These are phyloP conservation scores for Phyllosticta capitalensis DNA, from an alignment of 2,329 filamentous ascomycete genomes.

Conservation along the genomic window DNA sequence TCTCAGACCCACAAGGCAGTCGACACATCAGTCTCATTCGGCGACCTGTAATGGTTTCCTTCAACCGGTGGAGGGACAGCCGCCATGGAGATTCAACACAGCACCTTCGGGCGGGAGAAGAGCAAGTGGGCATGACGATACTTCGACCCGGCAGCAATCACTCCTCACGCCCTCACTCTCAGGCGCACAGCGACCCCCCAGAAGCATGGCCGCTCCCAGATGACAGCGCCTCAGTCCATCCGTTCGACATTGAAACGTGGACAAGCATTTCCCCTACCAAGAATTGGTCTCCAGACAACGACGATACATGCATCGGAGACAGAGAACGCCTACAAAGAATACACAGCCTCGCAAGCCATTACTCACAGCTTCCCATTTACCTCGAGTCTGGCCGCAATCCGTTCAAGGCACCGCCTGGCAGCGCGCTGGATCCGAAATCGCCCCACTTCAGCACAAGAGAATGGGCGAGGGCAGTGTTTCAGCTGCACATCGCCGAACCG, in stretches of 20 bases:
- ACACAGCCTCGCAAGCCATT: not conserved
- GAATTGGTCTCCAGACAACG: not conserved
- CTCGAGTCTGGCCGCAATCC: not conserved
- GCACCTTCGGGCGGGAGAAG: not conserved
- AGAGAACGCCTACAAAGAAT: not conserved
- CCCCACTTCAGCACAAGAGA: not conserved
- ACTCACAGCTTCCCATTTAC: constrained; percentile 3
- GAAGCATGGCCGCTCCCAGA: not conserved
- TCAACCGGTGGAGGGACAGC: not conserved
- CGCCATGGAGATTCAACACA: not conserved
- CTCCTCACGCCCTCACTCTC: not conserved
- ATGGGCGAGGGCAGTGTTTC: constrained; percentile 4
- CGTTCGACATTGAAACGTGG: not conserved
- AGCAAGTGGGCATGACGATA: constrained; percentile 10
- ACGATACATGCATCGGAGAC: not conserved
- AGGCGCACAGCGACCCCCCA: not conserved
- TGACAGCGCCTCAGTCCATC: constrained; percentile 1
- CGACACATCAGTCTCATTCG: not conserved
- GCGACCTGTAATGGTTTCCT: not conserved
- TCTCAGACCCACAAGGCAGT: not conserved
- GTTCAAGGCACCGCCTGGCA: not conserved
- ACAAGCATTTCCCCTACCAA: not conserved
- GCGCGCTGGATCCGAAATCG: constrained; percentile 1
- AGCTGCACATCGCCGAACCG: not conserved
- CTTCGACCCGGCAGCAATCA: not conserved